Base-by-base conservation (phyloP, 306 rosid species). In the Sophora flavescens region DNA sequence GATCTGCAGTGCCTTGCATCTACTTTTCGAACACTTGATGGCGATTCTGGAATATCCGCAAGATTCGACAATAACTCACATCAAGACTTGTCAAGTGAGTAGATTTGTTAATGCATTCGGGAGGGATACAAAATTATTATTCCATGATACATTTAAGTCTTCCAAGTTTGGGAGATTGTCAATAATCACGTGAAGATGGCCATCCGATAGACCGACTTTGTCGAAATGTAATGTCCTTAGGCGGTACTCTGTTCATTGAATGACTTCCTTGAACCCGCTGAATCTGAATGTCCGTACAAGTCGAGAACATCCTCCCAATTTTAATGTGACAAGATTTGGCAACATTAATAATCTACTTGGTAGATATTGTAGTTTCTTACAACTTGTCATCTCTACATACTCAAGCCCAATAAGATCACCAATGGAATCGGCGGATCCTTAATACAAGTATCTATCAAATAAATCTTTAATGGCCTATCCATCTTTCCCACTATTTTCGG, bases 391-490 rank as follows among this genome's bases (percentile, higher is more conserved):
- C 26, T 77, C 81, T 2, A 77, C 12, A 44, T 42, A 17, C 6
- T 35, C 44, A 45, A 73, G 79, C 48, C 79, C 61, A 0, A 17
- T 33, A 14, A 80, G 80, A 32, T 80, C 57, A 4, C 70, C 38
- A 26, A 80, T 36, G 33, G 75, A 80, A 4, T 36, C 0, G 84
- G 80, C 14, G 69, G 13, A 16, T 76, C 53, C 33, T 69, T 53
- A 62, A 81, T 33, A 2, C 68, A 78, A 32, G 81, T 70, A 8
- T 47, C 12, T 11, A 4, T 5, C 68, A 59, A 5, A 26, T 22
- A 0, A 57, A 80, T 45, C 68, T 14, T 50, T 3, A 32, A 44
- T 12, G 74, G 76, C n/a, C 7, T 59, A 35, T 57, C 41, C 80
- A 74, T 74, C 36, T 36, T 66, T 30, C 30, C 32, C 17, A 22